Base-by-base conservation (phyloP, 306 rosid species). In the Pyrus bretschneideri region DNA sequence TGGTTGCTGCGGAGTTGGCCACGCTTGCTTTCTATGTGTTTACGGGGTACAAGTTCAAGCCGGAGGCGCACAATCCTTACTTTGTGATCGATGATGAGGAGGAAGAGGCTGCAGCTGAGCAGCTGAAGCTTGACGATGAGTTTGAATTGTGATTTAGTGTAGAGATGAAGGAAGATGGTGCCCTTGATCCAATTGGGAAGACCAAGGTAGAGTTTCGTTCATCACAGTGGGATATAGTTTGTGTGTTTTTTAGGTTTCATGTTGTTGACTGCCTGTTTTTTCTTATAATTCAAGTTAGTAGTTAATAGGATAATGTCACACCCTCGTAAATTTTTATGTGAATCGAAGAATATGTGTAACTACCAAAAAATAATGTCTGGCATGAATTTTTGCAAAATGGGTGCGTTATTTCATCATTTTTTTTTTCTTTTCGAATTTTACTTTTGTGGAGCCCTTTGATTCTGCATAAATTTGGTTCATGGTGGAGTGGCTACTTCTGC, bases 31-130 rank as follows among this genome's bases (percentile, higher is more conserved):
- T 94, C 85, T 94, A 91, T 74, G 81, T 83, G 49, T 94, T 94
- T 61, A 91, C 98, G 0, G 98, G 97, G 21, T 91, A 85, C 79
- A 94, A 90, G 89, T 94, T 94, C 83, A 94, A 81, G 90, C 98
- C 98, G 0, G 98, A 94, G 86, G 94, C 90, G 7, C 98, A 94
- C 80, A 94, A 94, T 73, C 98, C 97, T 0, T 94, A 94, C 76
- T 91, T 94, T 67, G 96, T 91, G 66, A 87, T 94, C 29, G 97
- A 91, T 69, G 98, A 94, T 58, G 98, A 94, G 71, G 98, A 94
- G 84, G 98, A 94, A 81, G 97, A 94, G 83, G 98, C 98, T 44
- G 98, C 98, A 1, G 96, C 91, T 0, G 98, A 94, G 86, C 89
- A 91, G 15, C 79, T 94, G 85, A 94, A 94, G 94, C 93, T 91